These are phyloP conservation scores for Schoenoplectus tabernaemontani DNA, from an alignment of 202 grass and related monocot genomes.

Conservation along the genomic window DNA sequence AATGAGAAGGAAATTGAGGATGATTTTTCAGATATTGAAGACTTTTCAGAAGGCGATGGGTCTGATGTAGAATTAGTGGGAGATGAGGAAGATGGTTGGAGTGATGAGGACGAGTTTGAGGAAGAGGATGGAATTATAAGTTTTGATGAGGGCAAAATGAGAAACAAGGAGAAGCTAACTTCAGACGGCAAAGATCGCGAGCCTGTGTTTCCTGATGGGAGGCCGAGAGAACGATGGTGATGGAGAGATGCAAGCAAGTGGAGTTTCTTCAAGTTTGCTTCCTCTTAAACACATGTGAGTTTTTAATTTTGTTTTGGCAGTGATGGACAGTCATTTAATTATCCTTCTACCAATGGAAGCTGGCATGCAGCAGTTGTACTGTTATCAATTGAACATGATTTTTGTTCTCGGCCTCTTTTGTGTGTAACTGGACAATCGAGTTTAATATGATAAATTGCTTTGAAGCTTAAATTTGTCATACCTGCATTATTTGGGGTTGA, in stretches of 20 bases:
- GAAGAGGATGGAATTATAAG: constrained; percentile 29
- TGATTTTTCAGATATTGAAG: constrained; percentile 64
- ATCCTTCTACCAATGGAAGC: not conserved
- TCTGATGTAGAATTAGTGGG: constrained; percentile 48
- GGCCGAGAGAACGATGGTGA: constrained; percentile 69
- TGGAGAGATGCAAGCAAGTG: constrained; percentile 19
- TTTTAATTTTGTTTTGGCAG: not conserved
- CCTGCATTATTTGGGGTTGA: not conserved
- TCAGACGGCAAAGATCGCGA: constrained; percentile 15
- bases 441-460: not conserved
- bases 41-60: constrained; percentile 38
- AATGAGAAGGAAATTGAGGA: constrained; percentile 45
- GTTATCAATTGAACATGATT: not conserved
- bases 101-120: constrained; percentile 73
- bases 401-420: not conserved
- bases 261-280: not conserved
- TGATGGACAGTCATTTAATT: not conserved
- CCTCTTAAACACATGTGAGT: not conserved
- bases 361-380: not conserved
- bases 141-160: constrained; percentile 20
- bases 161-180: constrained; percentile 22
- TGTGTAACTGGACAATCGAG: not conserved
- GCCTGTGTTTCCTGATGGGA: constrained; percentile 79
- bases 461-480: not conserved
- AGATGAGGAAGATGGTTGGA: constrained; percentile 71